phyloP scores from a whole-genome alignment of 2,329 filamentous ascomycete species.

The Beauveria sp. region DNA sequence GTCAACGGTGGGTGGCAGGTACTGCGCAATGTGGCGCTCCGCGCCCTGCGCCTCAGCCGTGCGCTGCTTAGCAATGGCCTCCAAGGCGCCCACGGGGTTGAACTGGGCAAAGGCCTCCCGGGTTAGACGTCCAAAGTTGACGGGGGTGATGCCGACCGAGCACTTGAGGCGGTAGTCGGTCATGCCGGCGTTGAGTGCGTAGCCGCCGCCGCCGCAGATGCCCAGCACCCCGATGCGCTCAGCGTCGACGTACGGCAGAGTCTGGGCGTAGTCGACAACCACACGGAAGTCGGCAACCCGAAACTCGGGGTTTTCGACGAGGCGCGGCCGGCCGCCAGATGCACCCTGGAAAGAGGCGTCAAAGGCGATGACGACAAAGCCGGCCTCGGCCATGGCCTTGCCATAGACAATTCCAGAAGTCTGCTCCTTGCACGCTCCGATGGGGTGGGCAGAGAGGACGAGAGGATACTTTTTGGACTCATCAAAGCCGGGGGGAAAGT shows the following conservation, averaged over 20 bases:
- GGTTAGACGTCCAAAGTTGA: slow-evolving; percentile 22
- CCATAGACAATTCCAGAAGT: slow-evolving; percentile 23
- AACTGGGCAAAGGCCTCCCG: slow-evolving; percentile 13
- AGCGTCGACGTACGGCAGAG: slow-evolving; percentile 21
- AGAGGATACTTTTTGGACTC: slow-evolving; percentile 2
- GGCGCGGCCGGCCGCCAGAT: slow-evolving; percentile 23
- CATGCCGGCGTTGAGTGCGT: slow-evolving; percentile 25
- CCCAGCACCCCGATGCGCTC: slow-evolving; percentile 29
- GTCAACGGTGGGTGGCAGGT: slow-evolving; percentile 5
- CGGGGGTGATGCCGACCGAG: slow-evolving; percentile 21
- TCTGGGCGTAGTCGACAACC: slow-evolving; percentile 25
- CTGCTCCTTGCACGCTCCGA: slow-evolving; percentile 29
- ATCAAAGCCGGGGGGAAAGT: not conserved
- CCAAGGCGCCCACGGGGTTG: slow-evolving; percentile 1
- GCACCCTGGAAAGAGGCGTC: slow-evolving; percentile 31
- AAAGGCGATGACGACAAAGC: slow-evolving; percentile 21
- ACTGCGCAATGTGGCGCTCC: not conserved
- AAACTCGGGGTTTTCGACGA: slow-evolving; percentile 28
- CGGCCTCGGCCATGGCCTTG: slow-evolving; percentile 19
- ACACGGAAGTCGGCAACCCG: slow-evolving; percentile 26
- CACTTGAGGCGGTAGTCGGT: slow-evolving; percentile 30
- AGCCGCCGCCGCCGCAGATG: slow-evolving; percentile 30
- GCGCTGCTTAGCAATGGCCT: slow-evolving; percentile 9
- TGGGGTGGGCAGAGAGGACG: slow-evolving; percentile 24
- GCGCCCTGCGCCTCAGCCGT: not conserved